Base-by-base conservation (phyloP, 352 stramenopile genomes). In the Phytopythium kandeliae region DNA sequence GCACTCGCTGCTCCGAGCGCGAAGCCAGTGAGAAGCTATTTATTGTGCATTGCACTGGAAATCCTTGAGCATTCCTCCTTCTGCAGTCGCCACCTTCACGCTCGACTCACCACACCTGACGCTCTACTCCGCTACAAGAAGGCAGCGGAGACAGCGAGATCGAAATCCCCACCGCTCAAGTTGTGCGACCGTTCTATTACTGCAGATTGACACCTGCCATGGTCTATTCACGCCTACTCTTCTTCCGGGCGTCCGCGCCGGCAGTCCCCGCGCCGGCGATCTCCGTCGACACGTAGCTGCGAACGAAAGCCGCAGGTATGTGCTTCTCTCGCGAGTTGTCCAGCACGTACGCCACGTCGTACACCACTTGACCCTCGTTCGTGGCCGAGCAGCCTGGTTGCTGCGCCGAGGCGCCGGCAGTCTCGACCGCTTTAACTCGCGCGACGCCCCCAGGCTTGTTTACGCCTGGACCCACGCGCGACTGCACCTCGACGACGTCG, bases 381-480 rank as follows among this genome's bases (percentile, higher is more conserved):
- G 6, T 11, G 11, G 11, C 25, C 21, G 10, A n/a, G 37, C 0
- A 16, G 8, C 1, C 24, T 15, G 38, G 21, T 5, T 40, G 35
- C 34, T 17, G 34, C 35, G 19, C 6, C 0, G 35, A 21, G 3
- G 15, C 35, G 6, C 5, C 5, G 38, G 28, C 19, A 0, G 67
- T 54, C 48, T 80, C 58, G 28, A 85, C 78, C 7, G 60, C 61
- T n/a, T 65, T 69, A 21, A 90, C 58, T 2, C 77, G 66, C 38
- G 65, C 80, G 22, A 91, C 80, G 24, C 80, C 80, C 6, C 80
- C 80, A 17, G 71, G 75, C 49, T 91, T 91, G 54, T 91, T 91
- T 30, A 64, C 71, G 5, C 77, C 77, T 30, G 62, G 54, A 65
- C 79, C 80, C 6, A 84, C 69, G 19, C 79, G 79, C 11, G 63